These are phyloP conservation scores for Calonectria naviculata DNA, from an alignment of 2,329 filamentous ascomycete species.

Conservation along the genomic window DNA sequence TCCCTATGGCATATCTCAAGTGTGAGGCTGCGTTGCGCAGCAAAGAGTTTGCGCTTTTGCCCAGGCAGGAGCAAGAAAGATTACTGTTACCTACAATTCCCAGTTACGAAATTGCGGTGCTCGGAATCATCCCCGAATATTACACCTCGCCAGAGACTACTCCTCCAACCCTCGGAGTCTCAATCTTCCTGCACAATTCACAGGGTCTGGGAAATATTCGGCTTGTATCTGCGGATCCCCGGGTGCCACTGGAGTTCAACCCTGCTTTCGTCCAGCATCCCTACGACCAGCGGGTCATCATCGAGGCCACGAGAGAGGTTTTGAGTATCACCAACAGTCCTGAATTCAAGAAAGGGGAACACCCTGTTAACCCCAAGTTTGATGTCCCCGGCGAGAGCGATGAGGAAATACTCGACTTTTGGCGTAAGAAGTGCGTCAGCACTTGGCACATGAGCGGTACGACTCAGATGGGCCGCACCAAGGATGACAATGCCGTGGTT, in stretches of 20 bases:
- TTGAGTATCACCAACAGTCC: conserved; percentile 53
- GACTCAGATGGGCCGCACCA: conserved; percentile 63
- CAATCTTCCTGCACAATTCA: conserved; percentile 63
- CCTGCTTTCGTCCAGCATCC: conserved; percentile 63
- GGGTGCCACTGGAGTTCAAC: conserved; percentile 62
- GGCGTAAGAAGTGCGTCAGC: conserved; percentile 54
- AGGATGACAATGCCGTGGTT: conserved; percentile 57
- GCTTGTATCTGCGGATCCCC: conserved; percentile 63
- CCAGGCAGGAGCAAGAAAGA: conserved; percentile 53
- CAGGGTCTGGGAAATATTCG: conserved; percentile 63
- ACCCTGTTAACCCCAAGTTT: conserved; percentile 39
- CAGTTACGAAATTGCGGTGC: conserved; percentile 60
- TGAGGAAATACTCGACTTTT: conserved; percentile 62
- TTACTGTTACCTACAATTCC: conserved; percentile 64
- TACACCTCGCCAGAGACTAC: conserved; percentile 53
- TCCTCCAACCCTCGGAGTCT: conserved; percentile 48
- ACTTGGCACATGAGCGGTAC: conserved; percentile 69
- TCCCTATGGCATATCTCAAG: conserved; percentile 58
- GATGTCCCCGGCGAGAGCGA: conserved; percentile 61
- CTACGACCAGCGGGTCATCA: conserved; percentile 63
- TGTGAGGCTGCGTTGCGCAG: conserved; percentile 51
- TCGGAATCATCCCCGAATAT: conserved; percentile 58
- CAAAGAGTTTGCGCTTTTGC: conserved; percentile 62
- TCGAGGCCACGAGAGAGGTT: conserved; percentile 59
- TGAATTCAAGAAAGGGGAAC: conserved; percentile 49